A percentile compares a stretch with the other conserved stretches of the same genome.
Conservation (phyloP, 1,139 yeast genomes). For the Saccharomyces hybrid region DNA sequence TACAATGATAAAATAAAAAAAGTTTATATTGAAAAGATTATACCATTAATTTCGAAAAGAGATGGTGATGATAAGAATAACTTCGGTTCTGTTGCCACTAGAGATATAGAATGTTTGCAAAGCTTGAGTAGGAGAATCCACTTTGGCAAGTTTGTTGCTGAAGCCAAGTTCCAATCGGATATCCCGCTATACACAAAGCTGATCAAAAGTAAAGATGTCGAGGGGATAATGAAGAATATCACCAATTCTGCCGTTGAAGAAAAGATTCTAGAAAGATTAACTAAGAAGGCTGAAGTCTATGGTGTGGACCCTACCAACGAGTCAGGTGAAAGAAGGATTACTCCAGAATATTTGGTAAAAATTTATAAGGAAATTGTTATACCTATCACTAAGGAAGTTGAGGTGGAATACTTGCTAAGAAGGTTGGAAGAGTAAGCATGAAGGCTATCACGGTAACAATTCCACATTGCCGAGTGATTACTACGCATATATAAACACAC, state of each 20-base stretch:
- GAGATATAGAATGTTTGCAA: slow-evolving; percentile 83
- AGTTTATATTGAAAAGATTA: slow-evolving; percentile 61
- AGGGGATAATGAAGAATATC: slow-evolving; percentile 71
- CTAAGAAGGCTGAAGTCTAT: slow-evolving; percentile 73
- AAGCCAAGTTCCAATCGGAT: slow-evolving; percentile 75
- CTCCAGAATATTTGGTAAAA: slow-evolving; percentile 71
- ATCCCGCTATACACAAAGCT: slow-evolving; percentile 54
- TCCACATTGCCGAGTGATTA: not conserved
- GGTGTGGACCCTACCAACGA: slow-evolving; percentile 82
- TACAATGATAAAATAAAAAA: slow-evolving; percentile 63
- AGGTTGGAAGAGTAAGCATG: slow-evolving; percentile 47
- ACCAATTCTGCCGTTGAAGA: slow-evolving; percentile 84
- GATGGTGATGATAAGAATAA: slow-evolving; percentile 78
- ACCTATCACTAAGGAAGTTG: slow-evolving; percentile 91
- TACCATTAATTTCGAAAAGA: slow-evolving; percentile 63
- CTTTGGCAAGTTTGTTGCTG: slow-evolving; percentile 96
- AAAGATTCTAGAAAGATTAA: slow-evolving; percentile 68
- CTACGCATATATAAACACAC: not conserved
- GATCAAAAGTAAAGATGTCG: slow-evolving; percentile 56
- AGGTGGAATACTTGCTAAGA: slow-evolving; percentile 79
- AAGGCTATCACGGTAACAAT: not conserved
- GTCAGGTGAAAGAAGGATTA: slow-evolving; percentile 65
- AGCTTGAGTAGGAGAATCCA: slow-evolving; percentile 90
- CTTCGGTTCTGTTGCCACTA: slow-evolving; percentile 74
- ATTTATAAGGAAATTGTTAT: slow-evolving; percentile 84